These are phyloP conservation scores for Choiromyces venosus DNA, from an alignment of 495 filamentous ascomycete genomes.

Conservation along the genomic window DNA sequence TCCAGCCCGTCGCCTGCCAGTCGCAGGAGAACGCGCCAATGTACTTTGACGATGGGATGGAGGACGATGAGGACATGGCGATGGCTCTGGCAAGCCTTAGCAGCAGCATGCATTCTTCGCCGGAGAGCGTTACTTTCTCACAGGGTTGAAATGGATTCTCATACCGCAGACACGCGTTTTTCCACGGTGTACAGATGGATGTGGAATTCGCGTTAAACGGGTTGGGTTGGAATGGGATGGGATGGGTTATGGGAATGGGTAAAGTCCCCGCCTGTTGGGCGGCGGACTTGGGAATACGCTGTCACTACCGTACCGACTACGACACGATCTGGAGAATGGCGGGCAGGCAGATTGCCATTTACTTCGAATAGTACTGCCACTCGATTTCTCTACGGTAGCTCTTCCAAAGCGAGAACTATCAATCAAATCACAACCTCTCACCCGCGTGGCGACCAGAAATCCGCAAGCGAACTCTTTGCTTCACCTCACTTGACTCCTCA, in stretches of 20 bases:
- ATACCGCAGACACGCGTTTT: neutral
- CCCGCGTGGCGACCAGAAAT: neutral
- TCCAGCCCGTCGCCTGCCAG: conserved; percentile 33
- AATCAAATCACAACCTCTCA: neutral
- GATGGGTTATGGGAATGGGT: neutral
- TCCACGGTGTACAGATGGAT: neutral
- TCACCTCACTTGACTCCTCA: neutral
- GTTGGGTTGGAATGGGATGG: neutral
- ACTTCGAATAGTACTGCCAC: neutral
- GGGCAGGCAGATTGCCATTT: neutral
- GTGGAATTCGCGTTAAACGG: neutral
- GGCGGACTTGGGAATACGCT: neutral
- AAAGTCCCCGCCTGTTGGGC: neutral
- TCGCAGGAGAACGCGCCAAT: conserved; percentile 24
- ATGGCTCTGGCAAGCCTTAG: neutral
- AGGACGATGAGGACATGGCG: neutral
- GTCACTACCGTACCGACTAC: neutral
- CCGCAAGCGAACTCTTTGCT: neutral
- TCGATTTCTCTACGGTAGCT: neutral
- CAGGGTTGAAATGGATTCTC: neutral
- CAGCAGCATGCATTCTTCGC: neutral
- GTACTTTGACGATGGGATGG: neutral
- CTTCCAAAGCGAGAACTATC: neutral
- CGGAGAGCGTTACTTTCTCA: neutral
- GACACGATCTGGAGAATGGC: neutral